phyloP scores from a whole-genome alignment of 208 protist genomes.

The Trypanosoma mega region DNA sequence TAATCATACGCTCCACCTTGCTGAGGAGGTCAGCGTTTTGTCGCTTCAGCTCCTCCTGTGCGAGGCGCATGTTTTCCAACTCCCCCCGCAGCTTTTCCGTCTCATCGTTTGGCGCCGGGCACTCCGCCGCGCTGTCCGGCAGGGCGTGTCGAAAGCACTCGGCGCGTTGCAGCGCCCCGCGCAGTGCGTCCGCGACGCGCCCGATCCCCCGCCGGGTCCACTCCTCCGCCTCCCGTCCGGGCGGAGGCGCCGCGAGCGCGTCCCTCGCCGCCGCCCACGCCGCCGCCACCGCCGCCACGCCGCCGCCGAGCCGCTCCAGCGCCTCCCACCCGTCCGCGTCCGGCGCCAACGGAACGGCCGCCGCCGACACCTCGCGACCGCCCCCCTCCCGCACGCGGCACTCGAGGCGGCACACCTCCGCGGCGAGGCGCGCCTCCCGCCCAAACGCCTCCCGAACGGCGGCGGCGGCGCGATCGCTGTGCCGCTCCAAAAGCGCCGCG shows the following conservation, averaged over 20 bases:
- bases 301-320: not conserved
- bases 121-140: not conserved
- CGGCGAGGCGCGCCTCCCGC: constrained; percentile 41
- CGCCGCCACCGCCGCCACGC: constrained; percentile 19
- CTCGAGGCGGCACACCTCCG: constrained; percentile 45
- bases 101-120: not conserved
- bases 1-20: not conserved
- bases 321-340: not conserved
- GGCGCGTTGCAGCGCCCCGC: constrained; percentile 18
- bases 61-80: not conserved
- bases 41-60: not conserved
- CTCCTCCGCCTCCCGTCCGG: constrained; percentile 7
- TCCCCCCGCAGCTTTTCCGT: not conserved
- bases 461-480: constrained; percentile 35
- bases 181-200: constrained; percentile 20
- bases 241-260: not conserved
- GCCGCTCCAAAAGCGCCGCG: constrained; percentile 32
- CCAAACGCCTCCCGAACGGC: constrained; percentile 36
- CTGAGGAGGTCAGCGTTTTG: not conserved
- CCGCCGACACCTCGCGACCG: not conserved
- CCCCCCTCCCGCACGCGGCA: constrained; percentile 25
- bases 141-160: constrained; percentile 21
- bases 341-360: not conserved
- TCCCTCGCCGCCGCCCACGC: constrained; percentile 19
- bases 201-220: constrained; percentile 16